phyloP scores from a whole-genome alignment of 2,329 filamentous ascomycete species.

The Fusarium dimerum region DNA sequence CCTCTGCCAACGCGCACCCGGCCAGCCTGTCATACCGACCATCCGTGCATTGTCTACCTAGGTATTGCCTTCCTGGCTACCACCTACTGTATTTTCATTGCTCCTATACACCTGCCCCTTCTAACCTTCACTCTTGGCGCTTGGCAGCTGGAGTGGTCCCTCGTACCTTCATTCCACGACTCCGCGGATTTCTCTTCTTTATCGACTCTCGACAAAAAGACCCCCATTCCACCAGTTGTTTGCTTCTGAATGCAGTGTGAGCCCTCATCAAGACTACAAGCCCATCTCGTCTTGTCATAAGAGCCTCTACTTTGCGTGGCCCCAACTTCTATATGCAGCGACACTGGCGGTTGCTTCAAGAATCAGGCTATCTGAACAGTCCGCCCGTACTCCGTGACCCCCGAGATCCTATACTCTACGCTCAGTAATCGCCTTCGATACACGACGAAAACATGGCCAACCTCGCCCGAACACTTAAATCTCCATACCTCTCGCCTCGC shows the following conservation, averaged over 20 bases:
- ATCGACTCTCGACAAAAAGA: background rate
- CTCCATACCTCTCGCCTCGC: conserved; percentile 45
- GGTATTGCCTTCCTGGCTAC: too few relatives aligned
- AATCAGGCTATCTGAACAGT: conserved; percentile 20
- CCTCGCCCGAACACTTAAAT: conserved; percentile 51
- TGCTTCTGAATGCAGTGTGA: conserved; percentile 4
- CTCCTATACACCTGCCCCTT: too few relatives aligned
- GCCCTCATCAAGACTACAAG: conserved; percentile 13
- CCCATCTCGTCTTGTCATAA: background rate
- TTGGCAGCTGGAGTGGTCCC: conserved; percentile 15
- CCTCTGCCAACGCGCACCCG: too few relatives aligned
- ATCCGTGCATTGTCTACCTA: too few relatives aligned
- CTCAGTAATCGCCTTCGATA: conserved; percentile 9
- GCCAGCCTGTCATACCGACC: too few relatives aligned
- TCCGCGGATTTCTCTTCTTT: conserved; percentile 9
- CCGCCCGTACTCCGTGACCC: conserved; percentile 12
- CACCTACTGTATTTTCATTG: too few relatives aligned
- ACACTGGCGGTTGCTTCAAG: conserved; percentile 22
- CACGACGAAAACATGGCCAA: conserved; percentile 43
- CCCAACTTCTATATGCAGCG: conserved; percentile 20
- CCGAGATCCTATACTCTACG: conserved; percentile 9
- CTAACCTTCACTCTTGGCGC: background rate
- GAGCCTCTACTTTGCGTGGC: background rate
- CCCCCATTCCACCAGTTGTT: conserved; percentile 8
- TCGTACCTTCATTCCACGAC: conserved; percentile 1